Evolutionary conservation across 305 asterid species (phyloP).

Genomic region (Ilex paraguariensis): DNA sequence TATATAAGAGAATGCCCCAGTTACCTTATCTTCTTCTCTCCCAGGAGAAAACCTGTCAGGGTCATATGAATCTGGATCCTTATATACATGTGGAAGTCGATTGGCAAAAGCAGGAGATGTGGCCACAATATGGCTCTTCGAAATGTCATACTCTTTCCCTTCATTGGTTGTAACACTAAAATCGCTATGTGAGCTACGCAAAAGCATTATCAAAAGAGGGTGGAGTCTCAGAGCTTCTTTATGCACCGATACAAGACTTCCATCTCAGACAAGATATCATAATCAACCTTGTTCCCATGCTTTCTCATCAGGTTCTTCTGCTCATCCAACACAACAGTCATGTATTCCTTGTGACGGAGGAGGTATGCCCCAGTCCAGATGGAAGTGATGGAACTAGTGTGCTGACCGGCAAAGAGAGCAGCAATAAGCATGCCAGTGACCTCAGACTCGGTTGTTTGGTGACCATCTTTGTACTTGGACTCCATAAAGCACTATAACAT

Average conservation of each 20-base stretch:
- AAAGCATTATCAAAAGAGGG: constrained; percentile 90
- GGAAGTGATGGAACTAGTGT: constrained; percentile 93
- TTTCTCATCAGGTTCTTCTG: constrained; percentile 57
- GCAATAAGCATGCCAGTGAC: constrained; percentile 89
- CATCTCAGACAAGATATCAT: constrained; percentile 86
- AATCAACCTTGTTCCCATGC: constrained; percentile 71
- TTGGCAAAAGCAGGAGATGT: constrained; percentile 94
- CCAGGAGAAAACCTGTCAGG: constrained; percentile 86
- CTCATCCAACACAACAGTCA: constrained; percentile 72
- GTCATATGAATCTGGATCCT: constrained; percentile 69
- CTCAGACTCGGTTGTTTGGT: constrained; percentile 69
- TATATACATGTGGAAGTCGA: constrained; percentile 69
- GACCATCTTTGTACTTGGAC: constrained; percentile 92
- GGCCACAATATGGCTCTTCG: constrained; percentile 93
- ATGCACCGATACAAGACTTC: constrained; percentile 73
- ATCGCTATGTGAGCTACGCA: constrained; percentile 79
- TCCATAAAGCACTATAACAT: constrained; percentile 72
- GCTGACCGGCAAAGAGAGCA: constrained; percentile 96
- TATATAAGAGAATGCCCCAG: constrained; percentile 89
- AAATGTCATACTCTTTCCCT: constrained; percentile 83
- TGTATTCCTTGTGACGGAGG: constrained; percentile 59
- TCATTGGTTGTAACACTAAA: constrained; percentile 76
- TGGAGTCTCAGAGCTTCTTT: constrained; percentile 93
- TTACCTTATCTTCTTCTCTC: constrained; percentile 88
- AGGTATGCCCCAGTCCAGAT: constrained; percentile 71